Percentiles rank a stretch among this genome's conserved stretches.
Conservation (phyloP, 495 filamentous ascomycete genomes). For the Hypoxylon intermedium region DNA sequence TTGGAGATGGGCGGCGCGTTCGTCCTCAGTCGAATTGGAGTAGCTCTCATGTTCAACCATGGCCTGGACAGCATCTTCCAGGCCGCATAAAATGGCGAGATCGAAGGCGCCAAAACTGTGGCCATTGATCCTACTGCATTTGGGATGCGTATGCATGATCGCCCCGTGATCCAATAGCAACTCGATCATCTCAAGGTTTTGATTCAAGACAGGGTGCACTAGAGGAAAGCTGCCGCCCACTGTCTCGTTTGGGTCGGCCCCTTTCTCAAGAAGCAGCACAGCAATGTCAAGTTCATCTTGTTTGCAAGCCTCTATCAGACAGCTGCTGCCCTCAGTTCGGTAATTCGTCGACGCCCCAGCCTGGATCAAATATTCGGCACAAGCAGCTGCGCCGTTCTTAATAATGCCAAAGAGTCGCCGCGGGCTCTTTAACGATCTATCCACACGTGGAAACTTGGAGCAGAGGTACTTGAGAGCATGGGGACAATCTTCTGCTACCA, state of each 20-base stretch:
- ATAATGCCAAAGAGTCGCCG: neutral
- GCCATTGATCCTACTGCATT: neutral
- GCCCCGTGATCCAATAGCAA: constrained; percentile 27
- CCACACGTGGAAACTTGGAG: neutral
- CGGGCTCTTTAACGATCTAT: neutral
- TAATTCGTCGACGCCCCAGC: neutral
- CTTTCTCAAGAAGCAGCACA: constrained; percentile 4
- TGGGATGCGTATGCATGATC: constrained; percentile 8
- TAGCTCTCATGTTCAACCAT: constrained; percentile 11
- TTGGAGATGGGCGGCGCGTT: constrained; percentile 16
- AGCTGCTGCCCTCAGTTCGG: constrained; percentile 1
- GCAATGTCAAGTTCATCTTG: neutral
- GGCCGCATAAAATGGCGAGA: constrained; percentile 17
- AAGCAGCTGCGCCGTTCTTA: neutral
- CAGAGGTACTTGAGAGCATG: neutral
- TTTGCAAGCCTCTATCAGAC: constrained; percentile 23
- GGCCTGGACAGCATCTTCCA: neutral
- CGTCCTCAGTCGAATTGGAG: constrained; percentile 1
- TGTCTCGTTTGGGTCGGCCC: constrained; percentile 24
- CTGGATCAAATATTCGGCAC: constrained; percentile 13
- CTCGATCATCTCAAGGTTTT: neutral
- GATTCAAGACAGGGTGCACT: neutral
- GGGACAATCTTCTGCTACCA: neutral
- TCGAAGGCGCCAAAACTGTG: constrained; percentile 9
- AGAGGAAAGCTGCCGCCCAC: neutral